A percentile compares a stretch with the other conserved stretches of the same genome.
Conservation (phyloP, 306 rosid genomes). For the Quercus parvula region DNA sequence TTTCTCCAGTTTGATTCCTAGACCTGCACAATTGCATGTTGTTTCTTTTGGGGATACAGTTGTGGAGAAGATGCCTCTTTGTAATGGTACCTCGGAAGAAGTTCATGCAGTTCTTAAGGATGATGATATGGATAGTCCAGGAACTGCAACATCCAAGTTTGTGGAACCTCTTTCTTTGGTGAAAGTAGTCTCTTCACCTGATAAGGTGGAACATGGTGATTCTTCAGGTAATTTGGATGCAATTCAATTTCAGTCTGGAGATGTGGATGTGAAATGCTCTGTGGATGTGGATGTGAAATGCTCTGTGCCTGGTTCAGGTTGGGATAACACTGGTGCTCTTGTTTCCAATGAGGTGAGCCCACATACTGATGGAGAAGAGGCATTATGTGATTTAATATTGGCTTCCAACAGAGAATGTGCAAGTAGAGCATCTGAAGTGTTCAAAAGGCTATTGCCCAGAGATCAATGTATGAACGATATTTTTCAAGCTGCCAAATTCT, state of each 20-base stretch:
- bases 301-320: constrained; percentile 30
- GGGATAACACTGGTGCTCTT: constrained; percentile 30
- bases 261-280: constrained; percentile 19
- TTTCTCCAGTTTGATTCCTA: constrained; percentile 31
- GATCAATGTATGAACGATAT: constrained; percentile 26
- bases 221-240: constrained; percentile 35
- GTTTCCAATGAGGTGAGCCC: constrained; percentile 17
- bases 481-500: constrained; percentile 22
- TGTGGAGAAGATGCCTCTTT: constrained; percentile 40
- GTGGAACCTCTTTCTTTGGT: constrained; percentile 54
- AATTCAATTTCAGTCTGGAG: constrained; percentile 25
- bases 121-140: constrained; percentile 88
- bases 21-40: constrained; percentile 49
- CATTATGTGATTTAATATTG: constrained; percentile 37
- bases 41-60: constrained; percentile 39
- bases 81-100: constrained; percentile 34
- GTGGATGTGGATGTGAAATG: constrained; percentile 26
- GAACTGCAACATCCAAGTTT: constrained; percentile 80
- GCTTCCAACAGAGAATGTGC: constrained; percentile 65
- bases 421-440: constrained; percentile 36
- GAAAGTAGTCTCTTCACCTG: constrained; percentile 42
- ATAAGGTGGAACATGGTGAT: constrained; percentile 15
- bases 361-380: constrained; percentile 22
- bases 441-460: constrained; percentile 47
- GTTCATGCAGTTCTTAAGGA: constrained; percentile 40